These are phyloP conservation scores for Lactifluus volemus DNA, from an alignment of 768 basidiomycete genomes.

Conservation along the genomic window DNA sequence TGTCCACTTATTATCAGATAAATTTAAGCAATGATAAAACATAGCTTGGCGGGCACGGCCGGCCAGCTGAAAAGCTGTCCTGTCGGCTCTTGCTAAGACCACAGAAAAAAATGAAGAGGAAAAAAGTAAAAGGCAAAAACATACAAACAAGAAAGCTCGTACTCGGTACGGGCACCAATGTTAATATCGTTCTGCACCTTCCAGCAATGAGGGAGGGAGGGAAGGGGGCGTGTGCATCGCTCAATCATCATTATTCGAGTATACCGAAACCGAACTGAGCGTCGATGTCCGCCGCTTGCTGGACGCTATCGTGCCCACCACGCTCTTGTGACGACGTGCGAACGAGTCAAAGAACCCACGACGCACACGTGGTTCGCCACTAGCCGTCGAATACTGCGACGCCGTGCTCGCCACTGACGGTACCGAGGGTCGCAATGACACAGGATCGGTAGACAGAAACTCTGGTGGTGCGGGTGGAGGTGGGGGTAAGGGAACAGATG, in stretches of 20 bases:
- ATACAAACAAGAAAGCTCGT: no score
- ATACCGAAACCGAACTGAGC: slow-evolving; percentile 15
- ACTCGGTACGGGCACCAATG: no score
- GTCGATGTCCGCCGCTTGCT: slow-evolving; percentile 2
- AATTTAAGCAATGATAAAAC: background rate
- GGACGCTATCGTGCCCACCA: background rate
- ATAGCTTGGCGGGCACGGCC: background rate
- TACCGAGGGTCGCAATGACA: slow-evolving; percentile 18
- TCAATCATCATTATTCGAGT: slow-evolving; percentile 8
- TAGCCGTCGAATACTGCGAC: slow-evolving; percentile 32
- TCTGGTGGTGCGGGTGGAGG: background rate
- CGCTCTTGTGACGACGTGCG: background rate
- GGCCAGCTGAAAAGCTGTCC: no score
- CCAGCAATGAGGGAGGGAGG: no score
- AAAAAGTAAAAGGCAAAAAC: no score
- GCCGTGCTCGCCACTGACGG: slow-evolving; percentile 29
- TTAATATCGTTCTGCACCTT: no score
- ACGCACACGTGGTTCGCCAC: slow-evolving; percentile 30
- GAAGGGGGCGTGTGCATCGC: background rate
- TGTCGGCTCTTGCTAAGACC: no score
- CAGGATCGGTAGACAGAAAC: background rate
- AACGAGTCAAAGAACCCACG: slow-evolving; percentile 21
- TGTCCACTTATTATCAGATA: background rate
- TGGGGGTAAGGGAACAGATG: background rate
- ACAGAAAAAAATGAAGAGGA: no score